Percentiles rank a stretch among this genome's conserved stretches.
phyloP scores from a whole-genome alignment of 495 filamentous ascomycete species.

The Xylaria grammica region DNA sequence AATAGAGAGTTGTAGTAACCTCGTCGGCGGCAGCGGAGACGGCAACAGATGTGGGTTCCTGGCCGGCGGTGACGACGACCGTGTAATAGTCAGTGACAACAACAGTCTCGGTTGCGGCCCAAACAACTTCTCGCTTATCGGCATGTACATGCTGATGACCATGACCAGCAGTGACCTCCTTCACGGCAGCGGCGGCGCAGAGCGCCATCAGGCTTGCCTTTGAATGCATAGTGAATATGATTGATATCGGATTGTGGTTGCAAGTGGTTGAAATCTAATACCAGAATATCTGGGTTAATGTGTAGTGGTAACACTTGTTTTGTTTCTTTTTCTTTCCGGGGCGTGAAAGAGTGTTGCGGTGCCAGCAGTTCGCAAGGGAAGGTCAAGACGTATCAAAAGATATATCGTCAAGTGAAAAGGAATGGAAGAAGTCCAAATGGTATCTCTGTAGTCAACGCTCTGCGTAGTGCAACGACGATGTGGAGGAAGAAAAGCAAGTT shows the following conservation, averaged over 20 bases:
- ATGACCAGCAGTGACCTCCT: slow-evolving; percentile 30
- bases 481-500: slow-evolving; percentile 24
- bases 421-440: slow-evolving; percentile 27
- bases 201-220: slow-evolving; percentile 38
- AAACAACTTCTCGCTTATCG: slow-evolving; percentile 36
- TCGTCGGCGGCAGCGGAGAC: not conserved
- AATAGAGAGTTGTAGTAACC: not conserved
- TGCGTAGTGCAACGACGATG: slow-evolving; percentile 27
- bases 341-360: slow-evolving; percentile 33
- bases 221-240: slow-evolving; percentile 30
- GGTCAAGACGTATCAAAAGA: slow-evolving; percentile 31
- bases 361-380: slow-evolving; percentile 37
- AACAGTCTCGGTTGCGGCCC: slow-evolving; percentile 35
- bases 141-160: slow-evolving; percentile 35
- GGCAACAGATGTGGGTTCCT: slow-evolving; percentile 12
- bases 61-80: slow-evolving; percentile 28
- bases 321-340: slow-evolving; percentile 14
- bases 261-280: not conserved
- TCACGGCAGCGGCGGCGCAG: slow-evolving; percentile 33
- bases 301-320: not conserved
- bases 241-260: slow-evolving; percentile 11
- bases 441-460: slow-evolving; percentile 34
- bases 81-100: slow-evolving; percentile 36
- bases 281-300: not conserved
- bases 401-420: slow-evolving; percentile 31